Conservation (phyloP, 2,329 filamentous ascomycete species). For the Aspergillus neoniger region DNA sequence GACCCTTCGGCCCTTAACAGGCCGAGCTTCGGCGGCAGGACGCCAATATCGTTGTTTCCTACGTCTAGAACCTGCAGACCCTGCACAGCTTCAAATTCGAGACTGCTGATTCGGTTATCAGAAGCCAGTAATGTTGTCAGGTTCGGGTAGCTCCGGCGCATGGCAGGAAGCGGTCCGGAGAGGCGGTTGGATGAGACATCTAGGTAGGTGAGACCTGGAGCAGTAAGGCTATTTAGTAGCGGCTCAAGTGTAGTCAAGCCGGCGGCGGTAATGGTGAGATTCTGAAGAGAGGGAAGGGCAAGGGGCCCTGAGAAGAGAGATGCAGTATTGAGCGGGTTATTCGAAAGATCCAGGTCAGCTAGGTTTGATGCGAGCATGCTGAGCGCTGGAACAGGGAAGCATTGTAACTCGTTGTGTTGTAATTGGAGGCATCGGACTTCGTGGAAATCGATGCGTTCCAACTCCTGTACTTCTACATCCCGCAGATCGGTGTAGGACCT, state of each 20-base stretch:
- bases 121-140: constrained; percentile 71
- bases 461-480: constrained; percentile 53
- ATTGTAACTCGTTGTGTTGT: constrained; percentile 73
- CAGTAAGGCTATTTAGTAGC: constrained; percentile 67
- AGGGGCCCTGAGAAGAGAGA: constrained; percentile 67
- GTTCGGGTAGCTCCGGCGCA: constrained; percentile 69
- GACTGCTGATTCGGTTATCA: constrained; percentile 75
- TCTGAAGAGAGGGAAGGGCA: constrained; percentile 71
- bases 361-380: constrained; percentile 71
- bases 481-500: constrained; percentile 66
- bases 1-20: constrained; percentile 64
- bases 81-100: constrained; percentile 71
- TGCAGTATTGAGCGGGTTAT: constrained; percentile 70
- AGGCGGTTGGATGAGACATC: constrained; percentile 85
- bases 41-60: constrained; percentile 81
- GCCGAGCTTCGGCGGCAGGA: constrained; percentile 77
- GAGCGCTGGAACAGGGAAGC: constrained; percentile 68
- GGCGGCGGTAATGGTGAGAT: constrained; percentile 75
- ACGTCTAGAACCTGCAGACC: constrained; percentile 77
- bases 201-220: constrained; percentile 72
- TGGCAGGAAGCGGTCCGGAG: constrained; percentile 62
- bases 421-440: constrained; percentile 64
- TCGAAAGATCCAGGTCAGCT: constrained; percentile 70
- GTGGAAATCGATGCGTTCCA: constrained; percentile 48
- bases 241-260: constrained; percentile 70